phyloP scores from a whole-genome alignment of 1,284 basidiomycete species.

The Amylostereum chailletii region DNA sequence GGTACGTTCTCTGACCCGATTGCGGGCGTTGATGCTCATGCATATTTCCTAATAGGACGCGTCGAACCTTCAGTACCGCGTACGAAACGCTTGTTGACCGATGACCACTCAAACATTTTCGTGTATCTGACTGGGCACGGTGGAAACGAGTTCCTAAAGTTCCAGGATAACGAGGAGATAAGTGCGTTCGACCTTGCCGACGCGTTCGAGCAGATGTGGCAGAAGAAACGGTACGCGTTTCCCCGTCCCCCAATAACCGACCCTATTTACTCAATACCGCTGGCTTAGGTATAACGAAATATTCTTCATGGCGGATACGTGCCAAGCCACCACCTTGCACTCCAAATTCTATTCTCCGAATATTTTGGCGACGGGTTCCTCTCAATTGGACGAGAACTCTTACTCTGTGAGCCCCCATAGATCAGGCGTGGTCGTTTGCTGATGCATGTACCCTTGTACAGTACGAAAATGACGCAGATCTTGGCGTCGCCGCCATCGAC shows the following conservation, averaged over 20 bases:
- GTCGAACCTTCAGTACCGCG: conserved; percentile 74
- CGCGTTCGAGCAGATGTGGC: conserved; percentile 97
- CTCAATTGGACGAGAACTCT: conserved; percentile 83
- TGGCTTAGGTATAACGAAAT: conserved; percentile 84
- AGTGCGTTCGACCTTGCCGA: conserved; percentile 94
- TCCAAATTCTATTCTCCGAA: conserved; percentile 94
- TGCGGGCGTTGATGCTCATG: background rate
- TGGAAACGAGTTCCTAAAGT: conserved; percentile 97
- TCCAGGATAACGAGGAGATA: conserved; percentile 98
- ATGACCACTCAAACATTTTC: conserved; percentile 92
- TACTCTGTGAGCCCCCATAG: conserved; percentile 65
- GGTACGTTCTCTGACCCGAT: conserved; percentile 35
- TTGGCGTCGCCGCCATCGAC: conserved; percentile 95
- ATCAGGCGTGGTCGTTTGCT: too few species aligned
- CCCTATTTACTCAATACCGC: too few species aligned
- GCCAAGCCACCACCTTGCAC: conserved; percentile 96
- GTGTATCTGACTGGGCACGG: conserved; percentile 99
- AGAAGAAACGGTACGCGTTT: conserved; percentile 73
- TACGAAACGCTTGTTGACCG: conserved; percentile 86
- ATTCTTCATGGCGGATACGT: conserved; percentile 98
- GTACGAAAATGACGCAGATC: conserved; percentile 89
- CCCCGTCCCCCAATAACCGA: background rate
- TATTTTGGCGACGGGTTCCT: conserved; percentile 89
- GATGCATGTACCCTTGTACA: conserved; percentile 20
- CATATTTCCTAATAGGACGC: conserved; percentile 38